Base-by-base conservation (phyloP, 306 rosid species). In the Glycine soja region DNA sequence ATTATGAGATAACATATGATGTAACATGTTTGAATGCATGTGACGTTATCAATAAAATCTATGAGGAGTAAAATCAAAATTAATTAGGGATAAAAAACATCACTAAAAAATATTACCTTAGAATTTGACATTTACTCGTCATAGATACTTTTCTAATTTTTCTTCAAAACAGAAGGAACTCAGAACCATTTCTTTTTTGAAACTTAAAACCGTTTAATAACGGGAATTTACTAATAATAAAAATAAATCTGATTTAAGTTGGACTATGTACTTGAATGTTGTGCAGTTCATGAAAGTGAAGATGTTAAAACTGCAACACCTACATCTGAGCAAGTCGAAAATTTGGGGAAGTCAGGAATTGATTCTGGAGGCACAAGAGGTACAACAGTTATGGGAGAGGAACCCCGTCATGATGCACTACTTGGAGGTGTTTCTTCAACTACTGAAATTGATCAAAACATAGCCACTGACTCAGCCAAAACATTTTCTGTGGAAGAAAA, bases 261-360 rank as follows among this genome's bases (percentile, higher is more conserved):
- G 30, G 30, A 30, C 48, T 30, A 13, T 46, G 14, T 75, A 64
- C 18, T 58, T 75, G 51, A 70, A 70, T 80, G 34, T 7, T 72
- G 9, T 65, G 73, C 84, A 90, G 95, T 75, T 8, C 75, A 80
- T 78, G 93, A 89, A 12, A 87, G 78, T 38, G 81, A 78, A 2
- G 80, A 36, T 12, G 11, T 77, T 73, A 87, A 40, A 47, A 85
- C 64, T 65, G 52, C 40, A 19, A 48, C 59, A 14, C 67, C 77
- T 7, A 40, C 34, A 50, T 42, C 58, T 43, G 82, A 45, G 6
- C 53, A 87, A 81, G 61, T 43, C 9, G 68, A 78, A 11, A 79
- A 51, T 64, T 61, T 52, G 52, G 88, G 16, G 7, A 75, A 81
- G 16, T 62, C 80, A 43, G 65, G 52, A 47, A 47, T 2, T 50